Base-by-base conservation (phyloP, 2,329 filamentous ascomycete species). In the Cordyceps farinosa region DNA sequence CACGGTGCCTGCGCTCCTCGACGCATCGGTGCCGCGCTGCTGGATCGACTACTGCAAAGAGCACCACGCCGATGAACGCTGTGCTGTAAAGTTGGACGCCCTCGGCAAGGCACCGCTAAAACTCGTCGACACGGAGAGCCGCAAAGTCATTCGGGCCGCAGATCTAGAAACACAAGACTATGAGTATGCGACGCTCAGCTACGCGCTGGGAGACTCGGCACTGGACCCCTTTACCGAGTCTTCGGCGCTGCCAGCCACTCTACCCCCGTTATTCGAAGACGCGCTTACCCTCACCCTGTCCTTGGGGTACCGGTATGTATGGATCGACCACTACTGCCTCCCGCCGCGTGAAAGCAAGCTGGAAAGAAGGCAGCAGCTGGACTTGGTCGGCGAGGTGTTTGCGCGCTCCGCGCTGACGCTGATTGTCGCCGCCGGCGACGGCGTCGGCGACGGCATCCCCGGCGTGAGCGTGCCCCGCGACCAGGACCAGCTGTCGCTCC, bases 271-370 rank as follows among this genome's bases (percentile, higher is more conserved):
- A 10, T 68, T 77, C 42, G 62, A 67, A 6, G 76, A 78, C 62
- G 73, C 76, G 15, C 70, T 77, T 51, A 60, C 69, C 2, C 65
- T 76, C 5, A 72, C 74, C 15, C 65, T 57, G 36, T 67, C 68
- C 22, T 68, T 78, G 32, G 76, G 74, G 6, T 74, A 71, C 15
- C 73, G 69, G 29, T 77, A 77, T 65, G 68, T 78, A 40, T 78
- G 75, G 74, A 70, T 77, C 8, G 74, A 78, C 57, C 71, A 69
- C 11, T 75, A 73, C 60, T 78, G 76, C 62, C 69, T 75, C 32
- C 68, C 71, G 1, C 70, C 71, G 61, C 69, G 69, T 27, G 69
- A 62, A 13, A 40, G 69, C n/a, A 65, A 65, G 1, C 53, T 65
- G n/a, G 70, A 71, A 36, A 68, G 69, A 30, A 66, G 62, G 27